Conservation (phyloP, 163 green algal species). For the Picocystis sp. region DNA sequence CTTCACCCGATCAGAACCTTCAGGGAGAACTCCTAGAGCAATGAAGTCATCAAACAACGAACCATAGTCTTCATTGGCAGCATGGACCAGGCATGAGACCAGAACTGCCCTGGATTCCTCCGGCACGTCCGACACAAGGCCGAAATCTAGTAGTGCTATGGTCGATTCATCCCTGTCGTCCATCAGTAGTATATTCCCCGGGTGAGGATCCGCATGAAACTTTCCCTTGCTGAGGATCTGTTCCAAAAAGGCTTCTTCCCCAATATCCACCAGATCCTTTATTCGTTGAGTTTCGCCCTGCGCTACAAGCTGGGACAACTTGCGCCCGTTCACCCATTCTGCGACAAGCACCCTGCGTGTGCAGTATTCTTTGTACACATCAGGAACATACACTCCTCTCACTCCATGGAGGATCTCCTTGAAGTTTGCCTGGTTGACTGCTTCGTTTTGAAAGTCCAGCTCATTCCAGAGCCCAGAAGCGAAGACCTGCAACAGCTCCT, state of each 20-base stretch:
- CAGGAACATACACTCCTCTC: constrained; percentile 18
- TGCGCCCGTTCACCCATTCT: constrained; percentile 69
- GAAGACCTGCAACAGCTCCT: constrained; percentile 57
- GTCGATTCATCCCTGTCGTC: constrained; percentile 48
- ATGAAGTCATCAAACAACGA: constrained; percentile 62
- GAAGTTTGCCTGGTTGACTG: constrained; percentile 35
- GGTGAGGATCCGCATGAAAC: constrained; percentile 37
- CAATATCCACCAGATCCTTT: constrained; percentile 35
- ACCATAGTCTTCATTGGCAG: constrained; percentile 57
- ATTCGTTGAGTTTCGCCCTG: constrained; percentile 42
- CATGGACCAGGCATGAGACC: constrained; percentile 49
- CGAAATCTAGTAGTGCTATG: constrained; percentile 74
- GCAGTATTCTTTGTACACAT: constrained; percentile 17
- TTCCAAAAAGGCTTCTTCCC: constrained; percentile 64
- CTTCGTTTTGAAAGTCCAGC: constrained; percentile 70
- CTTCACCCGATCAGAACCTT: constrained; percentile 24
- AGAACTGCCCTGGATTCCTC: constrained; percentile 40
- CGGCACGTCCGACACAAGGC: constrained; percentile 55
- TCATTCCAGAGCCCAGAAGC: constrained; percentile 62
- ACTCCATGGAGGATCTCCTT: constrained; percentile 11
- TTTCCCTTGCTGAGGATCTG: constrained; percentile 46
- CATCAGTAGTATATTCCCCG: constrained; percentile 38
- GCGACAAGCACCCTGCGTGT: constrained; percentile 45
- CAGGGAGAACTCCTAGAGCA: constrained; percentile 45
- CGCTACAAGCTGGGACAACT: constrained; percentile 43